phyloP scores from a whole-genome alignment of 139 green algal genomes.

The Tetraselmis chui region DNA sequence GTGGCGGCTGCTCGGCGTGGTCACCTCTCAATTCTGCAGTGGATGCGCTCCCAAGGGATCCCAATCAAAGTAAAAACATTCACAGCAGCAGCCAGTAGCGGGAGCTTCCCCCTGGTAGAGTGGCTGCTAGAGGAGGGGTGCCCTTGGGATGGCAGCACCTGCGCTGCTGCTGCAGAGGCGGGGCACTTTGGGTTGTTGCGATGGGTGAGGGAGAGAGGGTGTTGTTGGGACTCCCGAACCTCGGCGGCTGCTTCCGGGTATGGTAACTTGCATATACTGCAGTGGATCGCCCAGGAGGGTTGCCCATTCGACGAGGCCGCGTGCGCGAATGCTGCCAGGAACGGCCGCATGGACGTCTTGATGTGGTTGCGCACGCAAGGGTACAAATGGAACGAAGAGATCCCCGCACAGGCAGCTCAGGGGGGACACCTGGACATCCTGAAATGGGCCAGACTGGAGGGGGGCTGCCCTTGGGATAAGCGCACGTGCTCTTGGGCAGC shows the following conservation, averaged over 20 bases:
- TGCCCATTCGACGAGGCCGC: background rate
- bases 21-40: background rate
- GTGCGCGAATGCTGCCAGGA: background rate
- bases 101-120: background rate
- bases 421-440: background rate
- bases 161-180: background rate
- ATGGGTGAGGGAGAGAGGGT: background rate
- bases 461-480: conserved; percentile 5
- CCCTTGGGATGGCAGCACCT: background rate
- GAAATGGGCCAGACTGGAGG: background rate
- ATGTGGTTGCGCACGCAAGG: background rate
- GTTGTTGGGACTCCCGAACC: background rate
- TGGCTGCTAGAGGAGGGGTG: background rate
- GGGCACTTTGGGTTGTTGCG: background rate
- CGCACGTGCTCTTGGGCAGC: conserved; percentile 6
- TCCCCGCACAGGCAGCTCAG: background rate
- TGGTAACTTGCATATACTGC: background rate
- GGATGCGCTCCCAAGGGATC: background rate
- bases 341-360: background rate
- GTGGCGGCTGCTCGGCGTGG: background rate
- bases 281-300: background rate
- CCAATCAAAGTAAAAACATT: background rate
- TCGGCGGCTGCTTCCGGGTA: background rate
- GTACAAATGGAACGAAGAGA: background rate
- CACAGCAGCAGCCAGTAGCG: background rate